phyloP scores from a whole-genome alignment of 2,329 filamentous ascomycete species.

The Trichophyton simii region DNA sequence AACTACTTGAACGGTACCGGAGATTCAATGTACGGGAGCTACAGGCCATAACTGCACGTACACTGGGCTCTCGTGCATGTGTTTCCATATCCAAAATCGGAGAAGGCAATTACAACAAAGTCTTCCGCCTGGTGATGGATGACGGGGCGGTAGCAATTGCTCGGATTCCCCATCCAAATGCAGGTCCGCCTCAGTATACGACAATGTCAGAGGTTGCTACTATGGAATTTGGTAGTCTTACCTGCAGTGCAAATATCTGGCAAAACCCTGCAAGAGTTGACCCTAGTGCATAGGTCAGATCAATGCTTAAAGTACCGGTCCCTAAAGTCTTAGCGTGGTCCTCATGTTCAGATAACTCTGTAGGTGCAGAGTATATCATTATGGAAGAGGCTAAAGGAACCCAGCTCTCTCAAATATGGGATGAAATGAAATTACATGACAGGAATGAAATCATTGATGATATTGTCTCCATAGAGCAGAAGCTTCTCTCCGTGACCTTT shows the following conservation, averaged over 20 bases:
- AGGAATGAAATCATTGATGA: constrained; percentile 21
- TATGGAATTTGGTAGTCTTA: constrained; percentile 13
- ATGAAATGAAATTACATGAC: constrained; percentile 16
- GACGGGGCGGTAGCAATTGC: constrained; percentile 17
- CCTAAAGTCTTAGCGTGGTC: constrained; percentile 3
- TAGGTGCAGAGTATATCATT: constrained; percentile 17
- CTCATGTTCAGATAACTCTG: constrained; percentile 4
- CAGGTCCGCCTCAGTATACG: constrained; percentile 8
- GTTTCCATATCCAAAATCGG: constrained; percentile 27
- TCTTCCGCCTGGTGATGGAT: constrained; percentile 20
- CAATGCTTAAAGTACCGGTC: constrained; percentile 3
- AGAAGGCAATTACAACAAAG: constrained; percentile 29
- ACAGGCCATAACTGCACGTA: constrained; percentile 19
- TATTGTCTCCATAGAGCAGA: constrained; percentile 11
- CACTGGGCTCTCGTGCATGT: constrained; percentile 19
- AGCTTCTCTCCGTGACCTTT: constrained; percentile 11
- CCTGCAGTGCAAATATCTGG: neutral
- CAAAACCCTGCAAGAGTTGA: neutral
- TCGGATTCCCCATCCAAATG: constrained; percentile 11
- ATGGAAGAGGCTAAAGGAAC: constrained; percentile 24
- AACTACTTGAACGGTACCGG: constrained; percentile 19
- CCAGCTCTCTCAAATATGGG: constrained; percentile 21
- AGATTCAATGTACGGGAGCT: constrained; percentile 25
- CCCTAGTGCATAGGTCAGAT: constrained; percentile 7
- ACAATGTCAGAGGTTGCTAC: constrained; percentile 13